Conservation (phyloP, 176 grass and related monocot genomes). For the Oryza brachyantha region DNA sequence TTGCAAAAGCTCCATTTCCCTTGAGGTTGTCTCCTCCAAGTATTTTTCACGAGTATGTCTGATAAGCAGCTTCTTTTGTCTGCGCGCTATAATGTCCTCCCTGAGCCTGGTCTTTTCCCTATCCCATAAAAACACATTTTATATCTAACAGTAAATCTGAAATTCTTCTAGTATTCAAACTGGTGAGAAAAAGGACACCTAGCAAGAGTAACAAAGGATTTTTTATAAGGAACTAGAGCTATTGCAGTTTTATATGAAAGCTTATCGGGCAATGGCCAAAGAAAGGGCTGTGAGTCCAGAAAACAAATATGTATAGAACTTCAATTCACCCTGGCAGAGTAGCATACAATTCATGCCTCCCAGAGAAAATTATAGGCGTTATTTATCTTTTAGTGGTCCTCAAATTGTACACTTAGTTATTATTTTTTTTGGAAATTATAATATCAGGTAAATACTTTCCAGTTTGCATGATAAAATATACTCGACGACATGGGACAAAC, state of each 20-base stretch:
- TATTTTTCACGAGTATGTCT: constrained; percentile 75
- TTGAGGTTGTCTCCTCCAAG: constrained; percentile 69
- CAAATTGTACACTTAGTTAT: neutral
- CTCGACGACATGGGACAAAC: neutral
- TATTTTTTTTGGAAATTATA: neutral
- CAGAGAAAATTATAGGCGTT: neutral
- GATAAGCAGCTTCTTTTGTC: constrained; percentile 88
- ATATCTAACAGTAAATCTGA: neutral
- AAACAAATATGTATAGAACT: neutral
- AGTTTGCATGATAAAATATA: neutral
- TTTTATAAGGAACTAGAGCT: neutral
- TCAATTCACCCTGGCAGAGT: neutral
- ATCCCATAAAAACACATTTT: constrained; percentile 18
- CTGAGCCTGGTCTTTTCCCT: constrained; percentile 83
- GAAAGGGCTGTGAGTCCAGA: neutral
- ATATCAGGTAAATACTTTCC: neutral
- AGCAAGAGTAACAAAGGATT: neutral
- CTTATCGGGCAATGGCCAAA: neutral
- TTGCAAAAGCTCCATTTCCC: constrained; percentile 88
- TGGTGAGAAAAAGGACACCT: neutral
- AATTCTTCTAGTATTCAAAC: neutral
- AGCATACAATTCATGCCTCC: neutral
- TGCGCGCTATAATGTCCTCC: constrained; percentile 79
- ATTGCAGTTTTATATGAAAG: constrained; percentile 5
- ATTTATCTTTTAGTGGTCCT: neutral